phyloP scores from a whole-genome alignment of 2,329 filamentous ascomycete genomes.

The Botrytis sinoallii region DNA sequence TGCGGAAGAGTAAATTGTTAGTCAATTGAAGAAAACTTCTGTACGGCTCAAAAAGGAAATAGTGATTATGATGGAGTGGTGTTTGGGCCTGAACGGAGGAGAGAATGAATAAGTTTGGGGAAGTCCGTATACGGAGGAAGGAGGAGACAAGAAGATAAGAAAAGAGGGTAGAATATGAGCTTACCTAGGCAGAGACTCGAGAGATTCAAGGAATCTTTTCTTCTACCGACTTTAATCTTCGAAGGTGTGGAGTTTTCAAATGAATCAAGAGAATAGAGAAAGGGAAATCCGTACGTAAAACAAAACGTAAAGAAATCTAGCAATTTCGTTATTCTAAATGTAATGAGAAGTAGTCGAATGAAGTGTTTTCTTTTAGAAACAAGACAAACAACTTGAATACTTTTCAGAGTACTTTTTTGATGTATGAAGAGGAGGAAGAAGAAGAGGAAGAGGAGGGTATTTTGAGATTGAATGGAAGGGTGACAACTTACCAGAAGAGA shows the following conservation, averaged over 20 bases:
- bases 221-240: constrained; percentile 5
- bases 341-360: background rate
- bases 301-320: constrained; percentile 1
- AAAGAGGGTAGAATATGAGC: background rate
- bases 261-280: background rate
- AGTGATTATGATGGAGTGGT: background rate
- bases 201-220: constrained; percentile 3
- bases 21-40: constrained; percentile 23
- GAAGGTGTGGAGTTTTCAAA: background rate
- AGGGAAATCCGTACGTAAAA: constrained; percentile 10
- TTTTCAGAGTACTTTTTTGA: background rate
- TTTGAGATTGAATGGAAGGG: background rate
- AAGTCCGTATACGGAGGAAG: constrained; percentile 19
- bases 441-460: constrained; percentile 3
- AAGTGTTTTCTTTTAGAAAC: background rate
- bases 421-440: background rate
- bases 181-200: background rate
- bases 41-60: constrained; percentile 5
- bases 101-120: constrained; percentile 1
- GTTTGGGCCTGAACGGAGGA: background rate
- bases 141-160: background rate
- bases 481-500: background rate
- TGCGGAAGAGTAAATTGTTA: constrained; percentile 22
- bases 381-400: background rate
- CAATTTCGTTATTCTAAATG: background rate